phyloP scores from a whole-genome alignment of 805 yeast species.

The Candida alai region DNA sequence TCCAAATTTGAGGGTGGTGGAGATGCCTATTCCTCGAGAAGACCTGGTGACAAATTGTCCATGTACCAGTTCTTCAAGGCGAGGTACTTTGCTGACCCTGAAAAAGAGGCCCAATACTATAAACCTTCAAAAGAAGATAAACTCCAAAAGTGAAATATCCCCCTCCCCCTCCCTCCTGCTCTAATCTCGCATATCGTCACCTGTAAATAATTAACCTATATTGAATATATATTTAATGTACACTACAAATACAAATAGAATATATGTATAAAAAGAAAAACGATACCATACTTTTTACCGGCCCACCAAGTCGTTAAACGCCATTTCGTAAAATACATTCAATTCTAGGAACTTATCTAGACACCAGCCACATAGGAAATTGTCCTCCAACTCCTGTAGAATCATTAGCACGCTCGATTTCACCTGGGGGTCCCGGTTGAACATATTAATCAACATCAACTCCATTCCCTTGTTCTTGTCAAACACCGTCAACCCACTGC shows the following conservation, averaged over 20 bases:
- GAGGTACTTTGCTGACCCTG: conserved; percentile 7
- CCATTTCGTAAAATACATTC: conserved; percentile 38
- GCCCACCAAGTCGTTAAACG: conserved; percentile 30
- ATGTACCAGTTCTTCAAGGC: conserved; percentile 23
- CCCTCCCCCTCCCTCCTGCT: not conserved
- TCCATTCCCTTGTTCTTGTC: conserved; percentile 45
- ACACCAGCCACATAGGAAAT: conserved; percentile 45
- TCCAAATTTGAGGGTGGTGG: conserved; percentile 71
- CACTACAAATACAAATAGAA: too few species aligned
- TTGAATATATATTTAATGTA: too few species aligned
- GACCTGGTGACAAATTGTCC: conserved; percentile 50
- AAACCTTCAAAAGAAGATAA: conserved; percentile 8
- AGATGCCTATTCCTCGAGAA: conserved; percentile 52
- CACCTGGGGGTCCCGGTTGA: conserved; percentile 37
- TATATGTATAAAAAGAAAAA: conserved; percentile 1
- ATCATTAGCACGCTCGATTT: conserved; percentile 40
- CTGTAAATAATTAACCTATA: too few species aligned
- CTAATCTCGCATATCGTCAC: conserved; percentile 1
- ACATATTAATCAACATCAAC: conserved; percentile 35
- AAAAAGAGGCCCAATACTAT: conserved; percentile 8
- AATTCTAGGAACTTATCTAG: conserved; percentile 32
- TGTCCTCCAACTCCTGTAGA: conserved; percentile 40
- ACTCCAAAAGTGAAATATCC: conserved; percentile 4
- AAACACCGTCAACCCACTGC: conserved; percentile 38
- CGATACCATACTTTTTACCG: not conserved